Base-by-base conservation (phyloP, 257 asterid species). In the Petunia axillaris region DNA sequence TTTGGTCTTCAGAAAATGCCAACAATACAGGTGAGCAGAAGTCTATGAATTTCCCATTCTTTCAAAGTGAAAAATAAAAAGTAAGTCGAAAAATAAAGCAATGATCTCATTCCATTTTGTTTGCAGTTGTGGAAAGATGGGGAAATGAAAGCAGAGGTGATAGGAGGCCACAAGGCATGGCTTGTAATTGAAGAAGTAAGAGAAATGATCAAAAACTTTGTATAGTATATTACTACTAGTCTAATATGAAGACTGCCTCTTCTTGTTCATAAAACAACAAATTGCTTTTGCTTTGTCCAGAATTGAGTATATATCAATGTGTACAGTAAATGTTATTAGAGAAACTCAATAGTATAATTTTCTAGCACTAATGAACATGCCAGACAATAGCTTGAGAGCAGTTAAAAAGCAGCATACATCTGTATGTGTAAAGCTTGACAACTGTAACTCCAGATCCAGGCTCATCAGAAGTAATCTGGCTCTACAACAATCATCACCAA, bases 111-210 rank as follows among this genome's bases (percentile, higher is more conserved):
- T 48, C 78, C 25, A 43, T 9, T 35, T 58, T 38, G 13, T 36
- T 36, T 52, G 85, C 90, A 93, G 98, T 73, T 96, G 43, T 92
- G 99, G 98, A 89, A 89, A 83, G 98, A 92, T 81, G 99, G 98
- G 66, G 99, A 96, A 79, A 92, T 93, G 97, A 91, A 90, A 83
- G 98, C 88, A 77, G 97, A 96, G 81, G 98, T 92, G 81, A 91
- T 94, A 38, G 98, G 99, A 85, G 98, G 99, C 59, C 96, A 95
- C 85, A 90, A 91, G 83, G 98, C 94, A 15, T 92, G 99, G 99
- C 97, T 96, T 82, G 99, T 95, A 38, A 87, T 95, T 36, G 98
- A 95, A 87, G 95, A 95, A 89, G 96, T 93, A 53, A 90, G 89
- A 78, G 86, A 86, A 76, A 95, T 95, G 99, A 89, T 95, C 78